phyloP scores from a whole-genome alignment of 2,329 filamentous ascomycete genomes.

The Cordyceps javanica region DNA sequence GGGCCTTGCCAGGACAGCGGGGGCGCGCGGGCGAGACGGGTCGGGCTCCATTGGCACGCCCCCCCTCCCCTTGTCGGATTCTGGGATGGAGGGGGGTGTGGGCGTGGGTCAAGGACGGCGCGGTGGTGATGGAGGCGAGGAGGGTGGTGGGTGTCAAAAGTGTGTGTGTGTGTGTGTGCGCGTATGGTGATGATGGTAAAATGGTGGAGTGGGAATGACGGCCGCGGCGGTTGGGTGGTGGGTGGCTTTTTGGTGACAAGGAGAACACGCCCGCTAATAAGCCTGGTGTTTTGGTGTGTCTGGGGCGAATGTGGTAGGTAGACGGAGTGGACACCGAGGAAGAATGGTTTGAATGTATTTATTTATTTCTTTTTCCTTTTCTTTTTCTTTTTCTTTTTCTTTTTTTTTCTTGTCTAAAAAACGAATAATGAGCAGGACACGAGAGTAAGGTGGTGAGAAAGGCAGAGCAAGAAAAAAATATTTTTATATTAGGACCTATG shows the following conservation, averaged over 20 bases:
- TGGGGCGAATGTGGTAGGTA: constrained; percentile 4
- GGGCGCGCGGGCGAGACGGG: constrained; percentile 11
- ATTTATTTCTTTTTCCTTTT: background rate
- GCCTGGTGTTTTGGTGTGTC: constrained; percentile 11
- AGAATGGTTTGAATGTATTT: background rate
- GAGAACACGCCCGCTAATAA: constrained; percentile 6
- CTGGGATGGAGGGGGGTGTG: background rate
- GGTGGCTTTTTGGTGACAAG: background rate
- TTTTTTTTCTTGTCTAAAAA: too few species aligned
- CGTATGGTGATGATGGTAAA: background rate
- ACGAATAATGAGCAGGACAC: too few species aligned
- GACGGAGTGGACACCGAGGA: constrained; percentile 1
- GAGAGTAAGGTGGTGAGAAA: too few species aligned
- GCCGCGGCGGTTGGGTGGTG: background rate
- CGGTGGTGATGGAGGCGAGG: background rate
- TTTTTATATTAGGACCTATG: too few species aligned
- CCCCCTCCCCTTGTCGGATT: background rate
- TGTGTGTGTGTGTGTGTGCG: background rate
- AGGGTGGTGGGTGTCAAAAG: too few species aligned
- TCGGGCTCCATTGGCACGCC: constrained; percentile 11
- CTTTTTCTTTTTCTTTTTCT: background rate
- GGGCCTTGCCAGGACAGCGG: constrained; percentile 7
- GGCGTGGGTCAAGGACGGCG: background rate
- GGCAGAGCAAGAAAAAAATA: too few species aligned
- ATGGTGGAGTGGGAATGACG: background rate